A percentile compares a stretch with the other conserved stretches of the same genome.
Evolutionary conservation across 331 rosid species (phyloP).

Genomic region (Malus hybrid): DNA sequence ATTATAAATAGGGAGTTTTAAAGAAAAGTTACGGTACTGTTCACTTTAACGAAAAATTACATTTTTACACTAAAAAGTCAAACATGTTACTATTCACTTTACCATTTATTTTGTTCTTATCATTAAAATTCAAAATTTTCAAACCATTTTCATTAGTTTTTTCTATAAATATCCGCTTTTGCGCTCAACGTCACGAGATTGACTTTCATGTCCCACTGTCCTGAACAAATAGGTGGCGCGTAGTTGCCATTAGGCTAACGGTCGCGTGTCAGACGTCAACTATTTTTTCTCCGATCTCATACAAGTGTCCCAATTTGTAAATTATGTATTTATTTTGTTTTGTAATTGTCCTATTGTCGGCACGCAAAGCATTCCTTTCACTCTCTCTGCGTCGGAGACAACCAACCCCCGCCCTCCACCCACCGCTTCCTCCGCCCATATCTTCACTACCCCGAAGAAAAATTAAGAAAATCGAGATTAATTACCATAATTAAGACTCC

Average conservation of each 20-base stretch:
- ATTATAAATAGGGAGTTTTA: no score
- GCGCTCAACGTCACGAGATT: no score
- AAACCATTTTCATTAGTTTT: no score
- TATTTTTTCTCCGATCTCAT: not conserved
- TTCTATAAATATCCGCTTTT: no score
- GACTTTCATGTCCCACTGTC: not conserved
- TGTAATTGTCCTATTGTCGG: not conserved
- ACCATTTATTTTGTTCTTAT: no score
- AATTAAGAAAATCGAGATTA: no score
- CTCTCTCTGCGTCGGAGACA: not conserved
- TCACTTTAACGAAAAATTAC: no score
- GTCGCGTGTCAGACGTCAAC: not conserved
- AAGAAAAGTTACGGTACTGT: no score
- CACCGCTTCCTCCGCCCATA: not conserved
- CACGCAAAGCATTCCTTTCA: not conserved
- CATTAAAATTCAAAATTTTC: no score
- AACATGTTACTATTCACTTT: no score
- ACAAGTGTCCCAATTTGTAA: not conserved
- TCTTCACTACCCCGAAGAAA: not conserved
- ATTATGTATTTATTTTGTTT: not conserved
- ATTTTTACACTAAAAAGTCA: no score
- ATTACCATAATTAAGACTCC: no score
- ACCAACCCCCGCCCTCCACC: not conserved
- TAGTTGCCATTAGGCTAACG: not conserved
- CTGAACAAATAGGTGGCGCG: not conserved